These are phyloP conservation scores for Talaromyces sp. DNA, from an alignment of 2,329 filamentous ascomycete genomes.

Conservation along the genomic window DNA sequence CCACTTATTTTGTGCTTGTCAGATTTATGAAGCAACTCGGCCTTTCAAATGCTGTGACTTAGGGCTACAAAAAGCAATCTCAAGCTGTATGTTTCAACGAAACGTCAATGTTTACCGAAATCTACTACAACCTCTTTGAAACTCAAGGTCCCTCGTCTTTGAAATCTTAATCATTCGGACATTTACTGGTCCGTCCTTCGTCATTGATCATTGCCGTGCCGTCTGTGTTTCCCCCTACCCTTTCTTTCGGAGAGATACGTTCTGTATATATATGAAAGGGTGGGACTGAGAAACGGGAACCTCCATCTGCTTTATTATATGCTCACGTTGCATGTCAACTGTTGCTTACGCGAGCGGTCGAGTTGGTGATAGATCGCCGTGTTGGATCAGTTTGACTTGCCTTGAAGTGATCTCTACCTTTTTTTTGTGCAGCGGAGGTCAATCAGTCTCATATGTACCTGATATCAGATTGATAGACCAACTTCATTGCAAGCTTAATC, in stretches of 20 bases:
- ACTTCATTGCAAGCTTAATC: not conserved
- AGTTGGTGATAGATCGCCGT: not conserved
- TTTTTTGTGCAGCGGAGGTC: not conserved
- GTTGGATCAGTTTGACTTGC: not conserved
- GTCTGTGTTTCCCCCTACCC: not conserved
- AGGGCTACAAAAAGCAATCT: not conserved
- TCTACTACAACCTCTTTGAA: not conserved
- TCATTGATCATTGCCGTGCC: not conserved
- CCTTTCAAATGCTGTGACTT: not conserved
- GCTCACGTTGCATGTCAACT: not conserved
- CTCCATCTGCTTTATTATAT: not conserved
- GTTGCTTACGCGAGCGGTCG: not conserved
- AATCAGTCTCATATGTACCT: not conserved
- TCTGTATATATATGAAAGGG: not conserved
- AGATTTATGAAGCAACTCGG: not conserved
- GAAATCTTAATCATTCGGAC: not conserved
- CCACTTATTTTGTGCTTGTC: not conserved
- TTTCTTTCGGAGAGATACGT: not conserved
- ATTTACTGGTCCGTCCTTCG: not conserved
- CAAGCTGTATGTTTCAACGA: not conserved
- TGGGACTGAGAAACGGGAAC: not conserved
- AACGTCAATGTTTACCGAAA: not conserved
- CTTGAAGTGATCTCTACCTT: not conserved
- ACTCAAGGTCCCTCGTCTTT: not conserved
- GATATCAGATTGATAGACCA: not conserved